phyloP scores from a whole-genome alignment of 1,284 basidiomycete species.

The Fistulina hepatica region DNA sequence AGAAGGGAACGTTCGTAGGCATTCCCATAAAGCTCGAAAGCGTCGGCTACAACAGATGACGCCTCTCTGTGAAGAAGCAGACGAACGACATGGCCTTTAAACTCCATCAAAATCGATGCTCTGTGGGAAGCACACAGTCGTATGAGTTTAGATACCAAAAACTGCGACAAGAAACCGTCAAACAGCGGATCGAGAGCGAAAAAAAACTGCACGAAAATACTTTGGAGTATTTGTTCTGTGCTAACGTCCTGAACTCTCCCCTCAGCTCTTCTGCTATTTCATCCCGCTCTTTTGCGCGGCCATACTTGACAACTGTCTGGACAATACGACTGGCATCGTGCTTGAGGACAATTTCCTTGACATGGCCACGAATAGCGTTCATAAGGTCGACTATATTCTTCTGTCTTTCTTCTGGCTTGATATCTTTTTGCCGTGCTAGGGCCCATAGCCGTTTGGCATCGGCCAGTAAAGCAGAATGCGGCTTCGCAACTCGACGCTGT shows the following conservation, averaged over 20 bases:
- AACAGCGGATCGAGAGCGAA: not conserved
- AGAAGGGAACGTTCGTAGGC: slow-evolving; percentile 73
- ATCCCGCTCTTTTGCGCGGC: slow-evolving; percentile 65
- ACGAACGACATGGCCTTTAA: slow-evolving; percentile 61
- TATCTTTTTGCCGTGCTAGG: slow-evolving; percentile 65
- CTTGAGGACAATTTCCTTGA: slow-evolving; percentile 78
- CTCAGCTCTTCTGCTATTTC: slow-evolving; percentile 75
- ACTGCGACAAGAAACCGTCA: slow-evolving; percentile 32
- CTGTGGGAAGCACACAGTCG: slow-evolving; percentile 67
- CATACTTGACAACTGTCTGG: slow-evolving; percentile 79
- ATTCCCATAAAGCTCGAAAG: slow-evolving; percentile 78
- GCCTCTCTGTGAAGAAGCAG: slow-evolving; percentile 78
- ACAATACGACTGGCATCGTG: slow-evolving; percentile 85
- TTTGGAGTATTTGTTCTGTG: slow-evolving; percentile 84
- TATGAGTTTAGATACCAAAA: slow-evolving; percentile 77
- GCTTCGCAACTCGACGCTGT: slow-evolving; percentile 64
- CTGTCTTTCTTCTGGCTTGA: slow-evolving; percentile 61
- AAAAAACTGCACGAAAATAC: slow-evolving; percentile 27
- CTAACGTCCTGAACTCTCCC: slow-evolving; percentile 65
- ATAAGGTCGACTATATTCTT: slow-evolving; percentile 65
- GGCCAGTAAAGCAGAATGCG: slow-evolving; percentile 61
- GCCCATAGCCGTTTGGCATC: slow-evolving; percentile 78
- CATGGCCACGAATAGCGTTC: slow-evolving; percentile 62
- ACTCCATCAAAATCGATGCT: slow-evolving; percentile 60
- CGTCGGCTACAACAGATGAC: slow-evolving; percentile 70